These are phyloP conservation scores for Rutstroemia sydowiana DNA, from an alignment of 2,329 filamentous ascomycete species.

Conservation along the genomic window DNA sequence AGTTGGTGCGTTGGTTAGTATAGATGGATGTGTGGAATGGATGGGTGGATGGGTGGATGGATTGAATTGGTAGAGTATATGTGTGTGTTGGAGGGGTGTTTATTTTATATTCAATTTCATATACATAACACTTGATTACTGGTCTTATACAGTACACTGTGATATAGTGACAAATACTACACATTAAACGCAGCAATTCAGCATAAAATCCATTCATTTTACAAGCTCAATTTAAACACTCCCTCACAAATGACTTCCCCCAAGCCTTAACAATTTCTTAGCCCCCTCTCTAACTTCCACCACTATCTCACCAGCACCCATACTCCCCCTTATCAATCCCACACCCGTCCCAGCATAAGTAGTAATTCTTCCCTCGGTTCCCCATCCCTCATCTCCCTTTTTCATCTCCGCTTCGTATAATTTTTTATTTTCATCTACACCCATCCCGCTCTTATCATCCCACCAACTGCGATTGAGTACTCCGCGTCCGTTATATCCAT, in stretches of 20 bases:
- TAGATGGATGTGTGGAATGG: no score
- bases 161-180: no score
- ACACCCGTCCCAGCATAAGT: slow-evolving; percentile 57
- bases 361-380: slow-evolving; percentile 45
- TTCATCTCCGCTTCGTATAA: slow-evolving; percentile 38
- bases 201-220: no score
- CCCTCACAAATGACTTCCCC: slow-evolving; percentile 4
- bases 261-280: not conserved
- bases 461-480: slow-evolving; percentile 47
- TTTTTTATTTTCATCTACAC: slow-evolving; percentile 34
- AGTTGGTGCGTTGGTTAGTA: no score
- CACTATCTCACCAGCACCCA: slow-evolving; percentile 45
- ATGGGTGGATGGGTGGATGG: no score
- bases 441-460: slow-evolving; percentile 34
- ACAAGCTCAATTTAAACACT: no score
- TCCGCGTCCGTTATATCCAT: slow-evolving; percentile 48
- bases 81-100: no score
- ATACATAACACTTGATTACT: no score
- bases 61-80: no score
- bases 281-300: slow-evolving; percentile 1
- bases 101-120: no score
- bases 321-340: slow-evolving; percentile 46
- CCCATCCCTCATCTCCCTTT: slow-evolving; percentile 45
- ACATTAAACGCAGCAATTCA: no score
- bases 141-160: no score